Conservation (phyloP, 345 rosid species). For the Arabidopsis arenosa region DNA sequence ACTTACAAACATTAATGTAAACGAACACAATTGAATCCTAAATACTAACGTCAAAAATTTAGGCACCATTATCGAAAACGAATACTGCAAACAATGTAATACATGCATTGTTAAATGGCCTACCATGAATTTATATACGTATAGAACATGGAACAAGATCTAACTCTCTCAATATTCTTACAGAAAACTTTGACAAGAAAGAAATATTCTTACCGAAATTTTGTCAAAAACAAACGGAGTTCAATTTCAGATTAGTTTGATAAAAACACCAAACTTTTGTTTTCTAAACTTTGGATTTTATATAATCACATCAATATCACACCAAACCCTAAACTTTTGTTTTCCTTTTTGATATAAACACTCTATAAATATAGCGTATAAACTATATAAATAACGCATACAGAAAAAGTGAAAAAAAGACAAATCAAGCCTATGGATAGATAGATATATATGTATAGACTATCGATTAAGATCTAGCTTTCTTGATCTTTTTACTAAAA, state of each 20-base stretch:
- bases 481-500: slow-evolving; percentile 67
- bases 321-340: background rate
- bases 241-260: slow-evolving; percentile 2
- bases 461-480: slow-evolving; percentile 49
- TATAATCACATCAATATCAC: slow-evolving; percentile 4
- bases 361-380: background rate
- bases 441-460: background rate
- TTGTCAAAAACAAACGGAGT: slow-evolving; percentile 1
- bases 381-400: background rate
- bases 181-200: background rate
- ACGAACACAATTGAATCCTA: slow-evolving; percentile 1
- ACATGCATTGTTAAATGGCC: background rate
- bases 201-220: background rate
- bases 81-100: background rate
- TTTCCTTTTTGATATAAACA: background rate
- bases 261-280: background rate
- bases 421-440: slow-evolving; percentile 9
- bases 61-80: slow-evolving; percentile 10
- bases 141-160: slow-evolving; percentile 3
- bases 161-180: background rate
- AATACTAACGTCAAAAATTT: background rate
- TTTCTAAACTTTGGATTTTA: background rate
- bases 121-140: background rate
- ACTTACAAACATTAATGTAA: background rate
- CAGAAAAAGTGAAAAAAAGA: background rate